phyloP scores from a whole-genome alignment of 2,329 filamentous ascomycete species.

The Aphanocladium album region DNA sequence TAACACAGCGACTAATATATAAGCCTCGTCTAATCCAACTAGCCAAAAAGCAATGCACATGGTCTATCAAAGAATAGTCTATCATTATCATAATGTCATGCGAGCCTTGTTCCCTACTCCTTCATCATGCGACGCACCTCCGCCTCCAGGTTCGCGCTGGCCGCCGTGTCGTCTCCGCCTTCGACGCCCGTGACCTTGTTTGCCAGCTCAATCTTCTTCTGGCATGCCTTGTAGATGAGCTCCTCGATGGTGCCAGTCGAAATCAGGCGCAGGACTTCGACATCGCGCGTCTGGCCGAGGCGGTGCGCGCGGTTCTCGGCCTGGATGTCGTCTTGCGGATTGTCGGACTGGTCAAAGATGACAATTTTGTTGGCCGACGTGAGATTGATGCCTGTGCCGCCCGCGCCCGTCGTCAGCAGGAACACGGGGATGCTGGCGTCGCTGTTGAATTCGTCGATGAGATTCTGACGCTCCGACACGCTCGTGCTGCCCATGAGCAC shows the following conservation, averaged over 20 bases:
- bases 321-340: constrained; percentile 97
- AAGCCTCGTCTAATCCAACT: not conserved
- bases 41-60: not conserved
- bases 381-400: constrained; percentile 94
- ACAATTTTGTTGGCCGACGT: constrained; percentile 96
- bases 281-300: constrained; percentile 83
- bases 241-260: constrained; percentile 82
- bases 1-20: not conserved
- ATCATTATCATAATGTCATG: constrained; percentile 1
- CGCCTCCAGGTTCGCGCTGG: constrained; percentile 34
- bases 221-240: constrained; percentile 83
- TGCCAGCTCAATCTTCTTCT: constrained; percentile 89
- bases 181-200: constrained; percentile 46
- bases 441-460: constrained; percentile 81
- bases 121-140: constrained; percentile 41
- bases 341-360: constrained; percentile 96
- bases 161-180: constrained; percentile 25
- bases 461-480: constrained; percentile 75
- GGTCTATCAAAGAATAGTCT: not conserved
- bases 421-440: constrained; percentile 80
- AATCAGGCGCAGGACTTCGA: constrained; percentile 85
- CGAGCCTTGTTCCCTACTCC: constrained; percentile 17
- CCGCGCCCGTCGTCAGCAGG: constrained; percentile 86
- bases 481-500: constrained; percentile 82
- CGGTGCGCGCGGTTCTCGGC: constrained; percentile 95